These are phyloP conservation scores for Zelonia costaricensis DNA, from an alignment of 208 protist species.

Conservation along the genomic window DNA sequence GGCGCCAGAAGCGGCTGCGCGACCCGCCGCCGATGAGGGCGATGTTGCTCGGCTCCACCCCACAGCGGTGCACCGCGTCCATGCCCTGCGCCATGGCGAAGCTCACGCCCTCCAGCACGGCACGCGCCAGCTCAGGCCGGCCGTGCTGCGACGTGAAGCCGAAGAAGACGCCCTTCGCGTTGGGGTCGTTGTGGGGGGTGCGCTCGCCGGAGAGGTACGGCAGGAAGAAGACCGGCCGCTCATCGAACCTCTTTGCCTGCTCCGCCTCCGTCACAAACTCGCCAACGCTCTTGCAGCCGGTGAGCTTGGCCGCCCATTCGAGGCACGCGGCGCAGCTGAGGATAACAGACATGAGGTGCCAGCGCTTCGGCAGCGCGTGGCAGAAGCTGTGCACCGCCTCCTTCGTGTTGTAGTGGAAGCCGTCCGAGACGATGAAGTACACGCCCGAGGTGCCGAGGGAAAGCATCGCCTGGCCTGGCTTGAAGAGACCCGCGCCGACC, in stretches of 20 bases:
- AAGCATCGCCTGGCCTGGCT: constrained; percentile 77
- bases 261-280: constrained; percentile 64
- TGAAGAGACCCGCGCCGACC: constrained; percentile 65
- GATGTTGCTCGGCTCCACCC: constrained; percentile 55
- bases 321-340: constrained; percentile 81
- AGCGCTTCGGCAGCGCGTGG: constrained; percentile 68
- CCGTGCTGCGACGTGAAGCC: constrained; percentile 67
- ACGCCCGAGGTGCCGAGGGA: constrained; percentile 84
- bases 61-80: constrained; percentile 75
- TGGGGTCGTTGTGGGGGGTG: constrained; percentile 78
- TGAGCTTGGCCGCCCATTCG: constrained; percentile 67
- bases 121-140: constrained; percentile 55
- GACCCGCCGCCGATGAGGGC: constrained; percentile 70
- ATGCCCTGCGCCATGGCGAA: constrained; percentile 78
- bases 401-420: constrained; percentile 69
- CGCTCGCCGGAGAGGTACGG: constrained; percentile 75
- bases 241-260: constrained; percentile 48
- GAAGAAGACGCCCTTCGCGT: constrained; percentile 81
- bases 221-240: constrained; percentile 64
- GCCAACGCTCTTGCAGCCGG: constrained; percentile 54
- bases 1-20: constrained; percentile 70
- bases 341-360: constrained; percentile 84
- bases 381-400: constrained; percentile 86
- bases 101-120: constrained; percentile 72
- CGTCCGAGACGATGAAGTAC: constrained; percentile 81